A percentile compares a stretch with the other conserved stretches of the same genome.
Evolutionary conservation across 176 grass and related monocot genomes (phyloP).

Genomic region (Neostapfia colusana): DNA sequence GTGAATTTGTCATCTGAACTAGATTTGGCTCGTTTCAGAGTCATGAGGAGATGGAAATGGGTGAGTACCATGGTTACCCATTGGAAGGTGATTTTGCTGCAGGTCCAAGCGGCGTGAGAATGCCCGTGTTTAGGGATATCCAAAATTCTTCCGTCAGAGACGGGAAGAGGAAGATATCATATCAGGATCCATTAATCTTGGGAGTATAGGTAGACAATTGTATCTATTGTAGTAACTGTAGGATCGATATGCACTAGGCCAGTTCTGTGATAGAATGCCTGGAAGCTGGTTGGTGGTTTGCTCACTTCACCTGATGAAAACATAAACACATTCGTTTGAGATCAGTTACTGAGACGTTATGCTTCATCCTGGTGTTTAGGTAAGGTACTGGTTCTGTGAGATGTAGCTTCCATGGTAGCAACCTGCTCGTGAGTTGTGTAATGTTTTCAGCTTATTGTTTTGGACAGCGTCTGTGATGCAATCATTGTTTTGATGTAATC

Average conservation of each 20-base stretch:
- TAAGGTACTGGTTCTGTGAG: background rate
- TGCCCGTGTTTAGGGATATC: slow-evolving; percentile 35
- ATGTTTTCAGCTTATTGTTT: no score
- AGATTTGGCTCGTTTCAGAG: slow-evolving; percentile 33
- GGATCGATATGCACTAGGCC: background rate
- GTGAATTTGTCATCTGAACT: slow-evolving; percentile 1
- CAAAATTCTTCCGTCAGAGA: slow-evolving; percentile 13
- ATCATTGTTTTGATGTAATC: no score
- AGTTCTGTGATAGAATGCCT: slow-evolving; percentile 23
- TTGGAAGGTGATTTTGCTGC: slow-evolving; percentile 20
- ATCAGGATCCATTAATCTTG: slow-evolving; percentile 68
- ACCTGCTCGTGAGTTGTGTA: no score
- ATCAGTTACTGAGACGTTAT: background rate
- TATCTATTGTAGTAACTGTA: background rate
- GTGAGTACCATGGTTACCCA: slow-evolving; percentile 22
- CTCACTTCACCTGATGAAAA: background rate
- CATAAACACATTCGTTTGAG: background rate
- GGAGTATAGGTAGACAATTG: slow-evolving; percentile 50
- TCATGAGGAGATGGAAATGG: slow-evolving; percentile 47
- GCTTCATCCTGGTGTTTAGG: background rate
- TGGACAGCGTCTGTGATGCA: no score
- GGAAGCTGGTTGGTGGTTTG: slow-evolving; percentile 16
- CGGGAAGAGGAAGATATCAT: slow-evolving; percentile 66
- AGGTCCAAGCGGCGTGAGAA: slow-evolving; percentile 23
- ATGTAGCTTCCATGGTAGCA: background rate